A percentile compares a stretch with the other conserved stretches of the same genome.
Evolutionary conservation across 1,139 yeast genomes (phyloP).

Genomic region (Blastobotrys capitulatus): DNA sequence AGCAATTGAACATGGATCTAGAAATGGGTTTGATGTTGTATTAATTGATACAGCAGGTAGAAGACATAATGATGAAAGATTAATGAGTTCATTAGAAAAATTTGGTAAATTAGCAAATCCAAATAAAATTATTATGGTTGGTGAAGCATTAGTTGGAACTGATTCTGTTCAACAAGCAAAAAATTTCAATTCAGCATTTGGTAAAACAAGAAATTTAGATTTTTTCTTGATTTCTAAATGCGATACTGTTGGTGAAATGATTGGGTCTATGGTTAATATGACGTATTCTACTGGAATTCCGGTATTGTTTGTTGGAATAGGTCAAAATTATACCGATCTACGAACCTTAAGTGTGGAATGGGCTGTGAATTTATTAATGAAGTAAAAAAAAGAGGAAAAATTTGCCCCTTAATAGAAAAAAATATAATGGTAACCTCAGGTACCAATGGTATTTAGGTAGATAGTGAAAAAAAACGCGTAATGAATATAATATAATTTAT

Average conservation of each 20-base stretch:
- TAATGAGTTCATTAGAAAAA: constrained; percentile 93
- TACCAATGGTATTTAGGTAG: no score
- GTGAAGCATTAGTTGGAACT: constrained; percentile 96
- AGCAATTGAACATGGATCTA: constrained; percentile 74
- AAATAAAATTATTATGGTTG: constrained; percentile 96
- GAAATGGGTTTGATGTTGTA: constrained; percentile 71
- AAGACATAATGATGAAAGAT: constrained; percentile 89
- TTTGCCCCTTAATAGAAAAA: no score
- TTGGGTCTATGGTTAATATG: constrained; percentile 97
- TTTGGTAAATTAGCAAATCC: constrained; percentile 96
- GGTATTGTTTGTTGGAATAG: constrained; percentile 90
- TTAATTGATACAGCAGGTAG: constrained; percentile 97
- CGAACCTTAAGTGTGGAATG: constrained; percentile 88
- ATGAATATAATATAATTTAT: no score
- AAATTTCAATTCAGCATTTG: constrained; percentile 90
- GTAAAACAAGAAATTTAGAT: constrained; percentile 72
- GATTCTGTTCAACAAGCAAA: constrained; percentile 95
- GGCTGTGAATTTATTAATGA: constrained; percentile 83
- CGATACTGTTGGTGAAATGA: constrained; percentile 95
- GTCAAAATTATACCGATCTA: constrained; percentile 93
- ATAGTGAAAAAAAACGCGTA: no score
- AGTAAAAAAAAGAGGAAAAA: constrained; percentile 25
- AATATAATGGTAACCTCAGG: no score
- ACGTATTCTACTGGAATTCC: constrained; percentile 96
- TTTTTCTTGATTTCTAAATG: constrained; percentile 93